Conservation (phyloP, 306 rosid species). For the Inga oerstediana region DNA sequence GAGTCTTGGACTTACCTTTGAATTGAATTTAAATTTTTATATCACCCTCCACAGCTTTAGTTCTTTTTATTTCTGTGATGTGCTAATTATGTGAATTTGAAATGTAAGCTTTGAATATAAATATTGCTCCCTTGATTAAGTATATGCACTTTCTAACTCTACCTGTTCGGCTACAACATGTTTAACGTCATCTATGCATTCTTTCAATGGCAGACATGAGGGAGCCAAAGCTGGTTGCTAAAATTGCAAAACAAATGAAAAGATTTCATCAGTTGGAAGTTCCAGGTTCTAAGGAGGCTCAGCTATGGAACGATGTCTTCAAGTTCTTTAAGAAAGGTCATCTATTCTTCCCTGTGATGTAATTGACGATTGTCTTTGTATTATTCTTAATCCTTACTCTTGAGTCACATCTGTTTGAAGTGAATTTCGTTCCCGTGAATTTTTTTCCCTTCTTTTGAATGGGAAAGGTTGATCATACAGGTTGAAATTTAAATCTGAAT, state of each 20-base stretch:
- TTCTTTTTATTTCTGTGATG: slow-evolving; percentile 2
- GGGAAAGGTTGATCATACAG: background rate
- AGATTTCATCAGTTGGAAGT: slow-evolving; percentile 79
- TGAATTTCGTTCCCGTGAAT: slow-evolving; percentile 7
- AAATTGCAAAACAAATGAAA: slow-evolving; percentile 69
- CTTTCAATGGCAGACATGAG: slow-evolving; percentile 71
- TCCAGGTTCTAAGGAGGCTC: slow-evolving; percentile 93
- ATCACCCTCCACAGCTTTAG: slow-evolving; percentile 9
- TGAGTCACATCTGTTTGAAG: background rate
- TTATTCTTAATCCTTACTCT: slow-evolving; percentile 2
- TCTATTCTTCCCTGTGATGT: slow-evolving; percentile 21
- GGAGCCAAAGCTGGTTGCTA: slow-evolving; percentile 71
- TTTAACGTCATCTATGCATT: slow-evolving; percentile 30
- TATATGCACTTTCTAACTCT: slow-evolving; percentile 24
- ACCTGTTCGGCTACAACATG: slow-evolving; percentile 18
- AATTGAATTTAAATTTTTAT: background rate
- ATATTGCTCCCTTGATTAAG: slow-evolving; percentile 6
- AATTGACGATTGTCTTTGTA: background rate
- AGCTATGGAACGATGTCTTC: slow-evolving; percentile 78
- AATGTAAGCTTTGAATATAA: slow-evolving; percentile 18
- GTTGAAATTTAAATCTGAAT: no score
- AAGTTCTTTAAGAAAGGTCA: slow-evolving; percentile 83
- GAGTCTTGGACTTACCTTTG: background rate
- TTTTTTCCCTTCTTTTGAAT: background rate
- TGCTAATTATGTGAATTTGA: slow-evolving; percentile 3